Percentiles rank a stretch among this genome's conserved stretches.
Evolutionary conservation across 768 basidiomycete species (phyloP).

Genomic region (Boletus vermiculosoides): DNA sequence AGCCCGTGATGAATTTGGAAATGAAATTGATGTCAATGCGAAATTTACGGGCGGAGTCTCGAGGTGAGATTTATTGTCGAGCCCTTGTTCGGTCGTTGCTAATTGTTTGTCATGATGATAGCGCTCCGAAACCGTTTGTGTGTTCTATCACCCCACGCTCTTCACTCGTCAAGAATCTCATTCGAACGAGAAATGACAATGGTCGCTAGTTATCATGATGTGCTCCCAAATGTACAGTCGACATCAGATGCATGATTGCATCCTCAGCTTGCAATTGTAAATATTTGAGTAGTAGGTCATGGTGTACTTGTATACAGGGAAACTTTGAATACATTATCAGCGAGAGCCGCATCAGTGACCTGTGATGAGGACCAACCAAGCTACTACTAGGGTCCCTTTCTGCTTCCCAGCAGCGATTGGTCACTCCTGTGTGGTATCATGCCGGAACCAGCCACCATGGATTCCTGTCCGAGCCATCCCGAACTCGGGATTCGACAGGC

Average conservation of each 20-base stretch:
- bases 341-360: no score
- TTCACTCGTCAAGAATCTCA: slow-evolving; percentile 10
- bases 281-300: not conserved
- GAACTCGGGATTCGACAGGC: no score
- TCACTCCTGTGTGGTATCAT: no score
- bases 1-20: slow-evolving; percentile 29
- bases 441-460: no score
- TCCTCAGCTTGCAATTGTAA: not conserved
- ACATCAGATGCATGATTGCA: no score
- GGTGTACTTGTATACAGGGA: no score
- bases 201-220: not conserved
- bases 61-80: slow-evolving; percentile 9
- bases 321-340: no score
- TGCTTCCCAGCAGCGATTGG: no score
- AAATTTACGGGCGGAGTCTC: slow-evolving; percentile 26
- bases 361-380: no score
- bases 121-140: slow-evolving; percentile 25
- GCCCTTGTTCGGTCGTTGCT: not conserved
- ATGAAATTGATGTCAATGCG: slow-evolving; percentile 24
- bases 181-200: slow-evolving; percentile 6
- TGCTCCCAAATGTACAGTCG: not conserved
- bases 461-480: no score
- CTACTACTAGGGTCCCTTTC: no score
- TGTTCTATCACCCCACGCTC: slow-evolving; percentile 23
- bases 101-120: slow-evolving; percentile 6